phyloP scores from a whole-genome alignment of 2,329 filamentous ascomycete genomes.

The Shiraia sp. region DNA sequence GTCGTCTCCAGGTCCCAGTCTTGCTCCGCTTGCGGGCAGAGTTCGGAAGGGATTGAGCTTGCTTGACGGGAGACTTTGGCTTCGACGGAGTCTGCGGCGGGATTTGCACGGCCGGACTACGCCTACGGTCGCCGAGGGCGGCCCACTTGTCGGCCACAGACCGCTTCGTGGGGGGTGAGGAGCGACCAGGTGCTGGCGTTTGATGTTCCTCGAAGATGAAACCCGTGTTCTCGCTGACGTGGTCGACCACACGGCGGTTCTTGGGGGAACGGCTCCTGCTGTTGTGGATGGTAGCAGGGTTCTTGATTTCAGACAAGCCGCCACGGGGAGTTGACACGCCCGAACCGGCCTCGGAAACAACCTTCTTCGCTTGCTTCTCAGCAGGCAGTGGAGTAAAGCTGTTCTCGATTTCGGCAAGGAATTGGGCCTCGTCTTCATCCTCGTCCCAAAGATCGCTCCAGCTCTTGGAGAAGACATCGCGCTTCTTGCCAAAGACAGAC shows the following conservation, averaged over 20 bases:
- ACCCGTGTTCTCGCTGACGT: constrained; percentile 68
- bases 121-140: constrained; percentile 80
- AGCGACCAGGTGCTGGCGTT: constrained; percentile 54
- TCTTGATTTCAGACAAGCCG: constrained; percentile 59
- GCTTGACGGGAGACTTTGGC: constrained; percentile 41
- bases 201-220: constrained; percentile 73
- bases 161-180: constrained; percentile 70
- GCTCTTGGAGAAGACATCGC: constrained; percentile 88
- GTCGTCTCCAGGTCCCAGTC: constrained; percentile 44
- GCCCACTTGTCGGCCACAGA: constrained; percentile 81
- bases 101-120: constrained; percentile 61
- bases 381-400: constrained; percentile 52
- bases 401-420: constrained; percentile 62
- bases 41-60: constrained; percentile 36
- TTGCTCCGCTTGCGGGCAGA: constrained; percentile 46
- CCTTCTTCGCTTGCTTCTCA: constrained; percentile 43
- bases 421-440: constrained; percentile 75
- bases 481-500: constrained; percentile 76
- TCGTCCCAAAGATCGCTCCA: constrained; percentile 99
- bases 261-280: constrained; percentile 45
- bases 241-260: constrained; percentile 57
- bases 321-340: constrained; percentile 55
- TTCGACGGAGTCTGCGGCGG: constrained; percentile 50
- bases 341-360: constrained; percentile 45
- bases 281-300: constrained; percentile 57